These are phyloP conservation scores for Arachis monticola DNA, from an alignment of 331 rosid genomes.

Conservation along the genomic window DNA sequence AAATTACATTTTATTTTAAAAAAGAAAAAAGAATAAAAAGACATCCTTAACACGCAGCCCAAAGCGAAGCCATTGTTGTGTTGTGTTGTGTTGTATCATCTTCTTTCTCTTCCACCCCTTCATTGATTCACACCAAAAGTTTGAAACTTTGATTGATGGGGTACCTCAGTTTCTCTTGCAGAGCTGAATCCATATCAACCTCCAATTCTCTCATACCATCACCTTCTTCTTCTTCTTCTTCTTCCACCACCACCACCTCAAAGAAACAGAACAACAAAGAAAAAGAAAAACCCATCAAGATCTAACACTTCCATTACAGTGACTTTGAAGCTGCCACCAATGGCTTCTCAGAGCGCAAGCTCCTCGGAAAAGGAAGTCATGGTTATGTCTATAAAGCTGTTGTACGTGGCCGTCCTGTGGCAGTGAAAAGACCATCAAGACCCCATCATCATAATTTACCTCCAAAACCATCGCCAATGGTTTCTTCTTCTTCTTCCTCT, in stretches of 20 bases:
- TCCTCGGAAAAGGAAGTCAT: conserved; percentile 95
- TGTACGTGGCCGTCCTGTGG: conserved; percentile 79
- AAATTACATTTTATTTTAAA: too few species aligned
- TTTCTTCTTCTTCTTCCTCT: conserved; percentile 35
- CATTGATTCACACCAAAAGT: too few species aligned
- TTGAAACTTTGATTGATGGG: too few species aligned
- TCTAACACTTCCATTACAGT: too few species aligned
- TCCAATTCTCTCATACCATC: too few species aligned
- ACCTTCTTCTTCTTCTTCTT: too few species aligned
- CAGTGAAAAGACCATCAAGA: conserved; percentile 86
- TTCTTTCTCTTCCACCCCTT: not conserved
- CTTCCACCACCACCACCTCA: too few species aligned
- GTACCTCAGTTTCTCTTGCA: too few species aligned
- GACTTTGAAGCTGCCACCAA: too few species aligned
- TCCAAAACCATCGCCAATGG: conserved; percentile 6
- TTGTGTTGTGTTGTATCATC: not conserved
- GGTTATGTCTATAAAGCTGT: conserved; percentile 92
- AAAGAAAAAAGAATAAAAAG: not conserved
- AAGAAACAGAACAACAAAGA: too few species aligned
- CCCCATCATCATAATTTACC: conserved; percentile 21
- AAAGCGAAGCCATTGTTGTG: conserved; percentile 15
- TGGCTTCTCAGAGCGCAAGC: conserved; percentile 39
- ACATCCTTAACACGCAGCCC: not conserved
- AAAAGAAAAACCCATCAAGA: too few species aligned
- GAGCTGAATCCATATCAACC: too few species aligned